phyloP scores from a whole-genome alignment of 2,329 filamentous ascomycete genomes.

The Aspergillus sp. region DNA sequence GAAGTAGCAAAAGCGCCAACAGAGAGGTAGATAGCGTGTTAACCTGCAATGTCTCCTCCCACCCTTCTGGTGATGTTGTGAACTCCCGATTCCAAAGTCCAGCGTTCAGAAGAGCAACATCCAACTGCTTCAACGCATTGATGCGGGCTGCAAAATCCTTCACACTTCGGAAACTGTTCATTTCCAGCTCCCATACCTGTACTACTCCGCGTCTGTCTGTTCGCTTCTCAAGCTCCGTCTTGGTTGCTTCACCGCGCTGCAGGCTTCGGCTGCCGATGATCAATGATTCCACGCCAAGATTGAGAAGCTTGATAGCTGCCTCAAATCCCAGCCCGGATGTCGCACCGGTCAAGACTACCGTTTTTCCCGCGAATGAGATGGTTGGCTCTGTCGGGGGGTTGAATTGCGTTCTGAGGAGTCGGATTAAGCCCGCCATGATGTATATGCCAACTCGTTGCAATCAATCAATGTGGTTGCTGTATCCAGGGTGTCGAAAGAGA shows the following conservation, averaged over 20 bases:
- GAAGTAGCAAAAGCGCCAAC: constrained; percentile 54
- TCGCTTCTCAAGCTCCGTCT: constrained; percentile 37
- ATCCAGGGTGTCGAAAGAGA: not conserved
- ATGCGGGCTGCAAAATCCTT: constrained; percentile 42
- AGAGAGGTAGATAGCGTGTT: constrained; percentile 59
- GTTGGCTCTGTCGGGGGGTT: constrained; percentile 38
- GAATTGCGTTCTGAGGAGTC: constrained; percentile 32
- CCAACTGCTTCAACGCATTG: constrained; percentile 40
- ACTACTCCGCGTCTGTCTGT: constrained; percentile 36
- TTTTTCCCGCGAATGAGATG: constrained; percentile 45
- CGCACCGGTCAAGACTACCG: constrained; percentile 51
- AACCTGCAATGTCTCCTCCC: constrained; percentile 56
- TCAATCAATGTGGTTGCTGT: not conserved
- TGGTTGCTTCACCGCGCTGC: constrained; percentile 44
- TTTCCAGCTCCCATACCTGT: constrained; percentile 48
- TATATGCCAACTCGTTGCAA: constrained; percentile 1
- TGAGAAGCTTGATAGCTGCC: constrained; percentile 49
- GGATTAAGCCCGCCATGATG: constrained; percentile 29
- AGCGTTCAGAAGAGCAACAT: constrained; percentile 49
- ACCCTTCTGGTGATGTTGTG: constrained; percentile 42
- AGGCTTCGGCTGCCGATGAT: constrained; percentile 49
- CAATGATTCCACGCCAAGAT: constrained; percentile 42
- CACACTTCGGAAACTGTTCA: constrained; percentile 48
- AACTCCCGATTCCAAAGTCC: constrained; percentile 44
- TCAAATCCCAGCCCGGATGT: constrained; percentile 53